Base-by-base conservation (phyloP, 2,329 filamentous ascomycete species). In the Neofusicoccum kwambonambiense region DNA sequence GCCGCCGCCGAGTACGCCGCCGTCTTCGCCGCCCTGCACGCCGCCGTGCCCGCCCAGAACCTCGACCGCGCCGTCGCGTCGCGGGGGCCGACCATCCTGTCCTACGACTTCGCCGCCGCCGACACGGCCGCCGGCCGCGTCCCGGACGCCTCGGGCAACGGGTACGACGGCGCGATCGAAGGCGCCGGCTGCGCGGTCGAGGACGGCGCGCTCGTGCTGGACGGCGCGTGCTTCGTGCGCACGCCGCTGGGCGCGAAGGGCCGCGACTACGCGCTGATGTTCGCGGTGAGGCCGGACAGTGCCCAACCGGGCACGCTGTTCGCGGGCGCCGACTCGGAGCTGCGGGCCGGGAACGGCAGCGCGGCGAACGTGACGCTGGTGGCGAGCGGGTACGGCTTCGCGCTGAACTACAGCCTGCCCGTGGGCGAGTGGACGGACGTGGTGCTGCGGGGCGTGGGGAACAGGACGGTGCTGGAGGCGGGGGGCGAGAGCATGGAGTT, bases 171-270 rank as follows among this genome's bases (percentile, higher is more conserved):
- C 3, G 68, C 67, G 7, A 81, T 63, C 13, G 41, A 47, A 6
- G 42, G 22, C 22, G 19, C 19, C 19, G 22, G 54, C 35, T 31
- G 37, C 45, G 22, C 13, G 3, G 39, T 2, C 9, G 15, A 4
- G 1, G 4, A 4, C 15, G 52, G 3, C 34, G 31, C 57, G 4
- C 37, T 57, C 37, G 49, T 67, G 1, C 68, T 83, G 17, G 69
- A 70, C 3, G 65, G 73, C 0, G 67, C 72, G 0, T 86, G 84
- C 69, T 0, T 72, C 3, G 64, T 86, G 1, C 72, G 65, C 1
- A 86, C 83, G 0, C 83, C 83, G 0, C 70, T 85, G 8, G 72
- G 73, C 0, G 83, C 82, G 39, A 88, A 87, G 70, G 86, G 86
- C 2, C 78, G 83, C 65, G 78, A 86, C 69, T 87, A 87, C 71